Conservation (phyloP, 2,329 filamentous ascomycete species). For the Penicillium sp. region DNA sequence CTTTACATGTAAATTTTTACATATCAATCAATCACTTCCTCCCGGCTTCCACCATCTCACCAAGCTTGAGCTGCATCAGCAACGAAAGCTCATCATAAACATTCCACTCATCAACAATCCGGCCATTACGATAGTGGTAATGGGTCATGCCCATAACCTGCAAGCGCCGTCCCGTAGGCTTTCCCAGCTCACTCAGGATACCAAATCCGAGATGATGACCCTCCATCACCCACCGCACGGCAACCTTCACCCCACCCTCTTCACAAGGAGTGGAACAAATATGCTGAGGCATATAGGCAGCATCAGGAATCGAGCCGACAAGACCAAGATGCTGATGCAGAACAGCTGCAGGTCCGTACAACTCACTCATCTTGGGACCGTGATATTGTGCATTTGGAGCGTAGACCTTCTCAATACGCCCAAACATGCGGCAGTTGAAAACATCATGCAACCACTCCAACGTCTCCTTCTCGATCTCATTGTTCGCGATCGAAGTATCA, state of each 20-base stretch:
- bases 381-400: constrained; percentile 8
- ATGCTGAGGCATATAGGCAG: constrained; percentile 10
- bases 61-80: constrained; percentile 7
- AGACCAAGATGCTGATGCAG: constrained; percentile 11
- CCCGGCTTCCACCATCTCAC: constrained; percentile 4
- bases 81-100: constrained; percentile 11
- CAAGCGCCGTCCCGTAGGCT: constrained; percentile 5
- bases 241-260: constrained; percentile 9
- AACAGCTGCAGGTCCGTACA: constrained; percentile 8
- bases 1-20: not conserved
- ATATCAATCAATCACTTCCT: not conserved
- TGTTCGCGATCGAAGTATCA: constrained; percentile 10
- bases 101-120: constrained; percentile 12
- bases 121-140: constrained; percentile 8
- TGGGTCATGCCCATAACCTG: constrained; percentile 10
- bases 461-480: constrained; percentile 8
- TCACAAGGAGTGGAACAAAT: constrained; percentile 7
- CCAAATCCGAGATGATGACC: constrained; percentile 9
- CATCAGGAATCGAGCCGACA: constrained; percentile 9
- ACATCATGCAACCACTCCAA: constrained; percentile 8
- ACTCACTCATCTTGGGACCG: constrained; percentile 9
- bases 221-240: constrained; percentile 9
- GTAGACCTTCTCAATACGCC: constrained; percentile 5
- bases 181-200: constrained; percentile 4
- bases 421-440: constrained; percentile 10